Evolutionary conservation across 768 basidiomycete genomes (phyloP), one percentile per base, ranked within the genome.

Genomic region (Hericium rajendrae): DNA sequence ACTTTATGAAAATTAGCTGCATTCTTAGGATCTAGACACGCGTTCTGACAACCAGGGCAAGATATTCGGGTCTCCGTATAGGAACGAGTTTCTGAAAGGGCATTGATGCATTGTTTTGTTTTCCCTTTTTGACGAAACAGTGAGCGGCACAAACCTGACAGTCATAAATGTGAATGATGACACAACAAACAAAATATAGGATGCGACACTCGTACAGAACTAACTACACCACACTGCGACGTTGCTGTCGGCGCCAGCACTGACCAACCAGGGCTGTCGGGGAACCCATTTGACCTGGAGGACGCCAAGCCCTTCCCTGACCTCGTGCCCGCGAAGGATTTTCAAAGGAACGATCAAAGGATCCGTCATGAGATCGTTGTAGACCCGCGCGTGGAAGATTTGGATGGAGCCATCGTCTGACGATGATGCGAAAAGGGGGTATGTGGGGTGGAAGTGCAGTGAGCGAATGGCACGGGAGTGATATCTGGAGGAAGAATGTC

Each of bases 381-480:
- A 98, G 48, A 98, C 89, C 60, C 94, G 83, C 37, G 88, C 82
- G 71, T 99, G 97, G 83, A 99, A 98, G 63, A 99, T 76, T 70
- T 98, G 95, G 64, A 98, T 91, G 43, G 91, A 86, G 28, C 97
- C 97, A 71, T 97, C 97, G 70, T 99, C 97, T 22, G 94, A 94
- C 46, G 92, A 90, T 6, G 92, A 94, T 11, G 93, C 93, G 70
- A 99, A 98, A 22, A 99, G 82, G 26, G 97, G 97, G 72, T 95
- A 93, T 48, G 84, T 84, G 16, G 92, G 90, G 68, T 97, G 94
- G 79, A 95, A 99, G 59, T 88, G 84, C 53, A 98, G 76, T 10
- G 91, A 88, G 57, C 97, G 90, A 58, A 99, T 88, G 24, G 97
- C 97, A 60, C 88, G 86, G 4, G 88, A 76, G 73, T 99, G 97